Evolutionary conservation across 169 alveolate genomes (phyloP).

Genomic region (Theileria sp.): DNA sequence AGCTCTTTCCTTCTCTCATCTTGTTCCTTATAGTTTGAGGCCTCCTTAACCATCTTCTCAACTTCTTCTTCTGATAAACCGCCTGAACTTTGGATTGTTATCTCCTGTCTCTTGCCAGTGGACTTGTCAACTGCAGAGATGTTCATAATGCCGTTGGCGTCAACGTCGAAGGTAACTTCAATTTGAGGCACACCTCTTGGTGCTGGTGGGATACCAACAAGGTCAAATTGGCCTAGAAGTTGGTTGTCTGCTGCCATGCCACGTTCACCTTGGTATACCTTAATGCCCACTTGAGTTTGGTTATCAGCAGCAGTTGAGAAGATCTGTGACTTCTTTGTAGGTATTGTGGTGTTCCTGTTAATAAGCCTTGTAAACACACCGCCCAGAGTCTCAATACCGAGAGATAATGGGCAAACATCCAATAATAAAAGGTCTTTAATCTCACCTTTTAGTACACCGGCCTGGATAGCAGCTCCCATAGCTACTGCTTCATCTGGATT

Average conservation of each 20-base stretch:
- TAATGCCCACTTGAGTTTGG: conserved; percentile 96
- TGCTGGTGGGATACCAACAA: conserved; percentile 97
- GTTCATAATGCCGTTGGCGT: conserved; percentile 97
- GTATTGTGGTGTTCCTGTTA: conserved; percentile 97
- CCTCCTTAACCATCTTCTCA: conserved; percentile 96
- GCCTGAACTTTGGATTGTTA: conserved; percentile 94
- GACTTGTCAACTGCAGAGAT: conserved; percentile 96
- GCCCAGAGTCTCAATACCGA: conserved; percentile 96
- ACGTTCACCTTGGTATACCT: conserved; percentile 99
- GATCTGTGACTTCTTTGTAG: conserved; percentile 96
- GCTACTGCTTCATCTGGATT: conserved; percentile 99
- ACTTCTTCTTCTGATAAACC: conserved; percentile 90
- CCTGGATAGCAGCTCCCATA: conserved; percentile 99
- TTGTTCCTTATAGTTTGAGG: conserved; percentile 90
- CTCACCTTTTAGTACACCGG: conserved; percentile 96
- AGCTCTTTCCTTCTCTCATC: conserved; percentile 91
- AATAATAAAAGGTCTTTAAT: conserved; percentile 93
- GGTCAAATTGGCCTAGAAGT: conserved; percentile 95
- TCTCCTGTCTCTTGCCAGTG: conserved; percentile 93
- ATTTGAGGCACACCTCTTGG: conserved; percentile 96
- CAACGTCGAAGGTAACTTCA: conserved; percentile 96
- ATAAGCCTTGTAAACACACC: conserved; percentile 96
- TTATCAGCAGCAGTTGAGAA: conserved; percentile 98
- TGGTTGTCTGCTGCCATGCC: conserved; percentile 97
- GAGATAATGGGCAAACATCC: conserved; percentile 94